Conservation (phyloP, 2,329 filamentous ascomycete genomes). For the Neofusicoccum parvum region DNA sequence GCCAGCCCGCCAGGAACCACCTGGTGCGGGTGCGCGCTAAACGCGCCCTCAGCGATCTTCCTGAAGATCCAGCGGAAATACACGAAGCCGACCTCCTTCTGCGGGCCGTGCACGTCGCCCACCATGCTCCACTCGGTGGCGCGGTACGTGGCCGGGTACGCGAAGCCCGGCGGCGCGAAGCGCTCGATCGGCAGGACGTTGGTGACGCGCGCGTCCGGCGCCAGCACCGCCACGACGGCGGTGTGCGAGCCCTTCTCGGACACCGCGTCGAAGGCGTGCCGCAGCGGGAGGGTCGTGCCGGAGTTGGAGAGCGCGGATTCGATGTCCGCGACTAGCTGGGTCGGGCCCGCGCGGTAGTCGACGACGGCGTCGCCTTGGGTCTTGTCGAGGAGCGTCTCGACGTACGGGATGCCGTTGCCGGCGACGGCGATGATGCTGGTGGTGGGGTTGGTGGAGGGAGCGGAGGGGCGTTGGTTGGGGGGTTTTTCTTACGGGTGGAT, state of each 20-base stretch:
- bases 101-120: slow-evolving; percentile 31
- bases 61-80: slow-evolving; percentile 49
- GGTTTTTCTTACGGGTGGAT: slow-evolving; percentile 36
- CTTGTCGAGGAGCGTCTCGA: slow-evolving; percentile 41
- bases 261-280: slow-evolving; percentile 61
- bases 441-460: no score
- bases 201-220: slow-evolving; percentile 36
- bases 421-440: slow-evolving; percentile 42
- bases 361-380: slow-evolving; percentile 47
- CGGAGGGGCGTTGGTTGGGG: no score
- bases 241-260: slow-evolving; percentile 53
- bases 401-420: slow-evolving; percentile 40
- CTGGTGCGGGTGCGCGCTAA: slow-evolving; percentile 54
- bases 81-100: slow-evolving; percentile 48
- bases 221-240: slow-evolving; percentile 44
- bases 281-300: slow-evolving; percentile 35
- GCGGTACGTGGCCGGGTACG: slow-evolving; percentile 46
- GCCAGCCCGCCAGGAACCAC: slow-evolving; percentile 57
- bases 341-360: slow-evolving; percentile 53
- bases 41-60: slow-evolving; percentile 54
- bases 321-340: slow-evolving; percentile 50
- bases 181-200: slow-evolving; percentile 43
- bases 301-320: slow-evolving; percentile 47
- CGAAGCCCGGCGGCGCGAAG: slow-evolving; percentile 30
- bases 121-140: slow-evolving; percentile 41